Evolutionary conservation across 768 basidiomycete genomes (phyloP), one percentile per base, ranked within the genome.

Genomic region (Cubamyces lactineus): DNA sequence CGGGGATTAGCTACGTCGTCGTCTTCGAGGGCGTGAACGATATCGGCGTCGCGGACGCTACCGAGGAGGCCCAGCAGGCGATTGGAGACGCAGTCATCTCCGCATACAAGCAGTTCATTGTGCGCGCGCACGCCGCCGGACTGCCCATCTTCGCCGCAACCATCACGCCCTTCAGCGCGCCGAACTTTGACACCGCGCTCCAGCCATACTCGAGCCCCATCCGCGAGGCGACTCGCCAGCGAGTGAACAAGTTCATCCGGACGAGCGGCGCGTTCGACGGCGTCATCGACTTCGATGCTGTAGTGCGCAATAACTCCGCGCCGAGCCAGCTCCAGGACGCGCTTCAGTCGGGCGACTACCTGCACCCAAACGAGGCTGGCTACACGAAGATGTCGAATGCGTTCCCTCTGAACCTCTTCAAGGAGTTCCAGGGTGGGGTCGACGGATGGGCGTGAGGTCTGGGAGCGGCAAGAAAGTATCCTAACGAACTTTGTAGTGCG

Each of bases 21-120:
- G 77, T 84, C 66, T 82, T 82, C 70, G 80, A 81, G 66, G 82
- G 82, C 53, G 80, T 82, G 24, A 84, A 83, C 76, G 83, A 83
- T 74, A 81, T 83, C 54, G 82, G 82, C 4, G 73, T 72, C 5
- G 79, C 77, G 5, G 64, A 63, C 8, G 66, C 79, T 30, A 74
- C 72, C n/a, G 50, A 68, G 0, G 72, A 65, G 9, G 72, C 71
- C 15, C 80, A 83, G 71, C 60, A 71, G 43, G 70, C 64, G 23
- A 71, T 81, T 53, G 78, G 74, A 17, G 73, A 78, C 69, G 71
- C 71, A 13, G 64, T 83, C 66, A 80, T 82, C 68, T 69, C 68
- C 46, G 80, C 82, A 2, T 80, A 70, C 71, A 72, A 77, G 67
- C 82, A 84, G 68, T 79, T 82, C 53, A 71, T 75, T 57, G 67